Evolutionary conservation across 78 protist species (phyloP), one percentile per base, ranked within the genome.

Genomic region (Monosiga brevicollis): DNA sequence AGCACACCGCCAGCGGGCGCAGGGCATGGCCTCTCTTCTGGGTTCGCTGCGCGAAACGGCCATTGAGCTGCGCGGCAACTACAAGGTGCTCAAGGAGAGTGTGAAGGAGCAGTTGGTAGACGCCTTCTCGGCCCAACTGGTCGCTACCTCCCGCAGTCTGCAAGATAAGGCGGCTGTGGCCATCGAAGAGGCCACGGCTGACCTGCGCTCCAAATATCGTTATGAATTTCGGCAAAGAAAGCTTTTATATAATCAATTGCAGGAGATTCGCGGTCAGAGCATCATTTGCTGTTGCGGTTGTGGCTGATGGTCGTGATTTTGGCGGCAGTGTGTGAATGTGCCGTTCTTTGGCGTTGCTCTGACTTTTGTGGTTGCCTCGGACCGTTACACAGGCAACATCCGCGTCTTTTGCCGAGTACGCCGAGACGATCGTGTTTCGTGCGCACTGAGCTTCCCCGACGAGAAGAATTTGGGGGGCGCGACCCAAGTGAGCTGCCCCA

Each of bases 401-500:
- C 84, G 94, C 26, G 92, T 92, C 39, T 92, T 86, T 75, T 89
- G 92, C 41, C 85, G 94, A 2, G 76, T 90, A 40, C 83, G 94
- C 0, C 94, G 41, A 36, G 78, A 74, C 78, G 22, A 74, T 10
- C 2, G 37, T 37, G 78, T 36, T 6, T 29, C 78, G 26, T 10
- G 32, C 22, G 78, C 78, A 1, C 42, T 74, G 34, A 29, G 36
- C 26, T 2, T 74, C 11, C 78, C 78, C 39, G 9, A 36, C 42
- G 78, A 74, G 42, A 36, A 15, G 1, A 41, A 74, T 10, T 29
- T 74, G 37, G 11, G 32, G 26, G 78, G 32, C 78, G 36, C 78
- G 22, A 74, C 32, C 78, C 9, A 36, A 26, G 24, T 15, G 42
- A 41, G 78, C 2, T 41, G 41, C 78, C 26, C n/a, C n/a, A n/a